Evolutionary conservation across 129 eudicot genomes (phyloP).

Genomic region (Flaveria sonorensis): DNA sequence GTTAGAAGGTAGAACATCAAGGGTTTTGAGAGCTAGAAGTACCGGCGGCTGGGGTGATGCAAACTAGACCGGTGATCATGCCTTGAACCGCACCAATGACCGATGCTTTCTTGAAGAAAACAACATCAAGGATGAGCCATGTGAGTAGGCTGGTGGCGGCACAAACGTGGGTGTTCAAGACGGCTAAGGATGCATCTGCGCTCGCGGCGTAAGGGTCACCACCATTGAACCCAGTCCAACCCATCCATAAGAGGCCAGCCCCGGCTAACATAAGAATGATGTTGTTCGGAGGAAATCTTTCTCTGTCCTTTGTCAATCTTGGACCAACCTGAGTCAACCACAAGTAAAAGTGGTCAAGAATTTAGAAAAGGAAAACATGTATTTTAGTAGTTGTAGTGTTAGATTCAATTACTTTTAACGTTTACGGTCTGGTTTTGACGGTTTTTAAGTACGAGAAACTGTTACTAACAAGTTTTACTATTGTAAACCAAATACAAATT

Average conservation of each 20-base stretch:
- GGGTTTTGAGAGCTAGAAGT: background rate
- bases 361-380: background rate
- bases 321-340: constrained; percentile 18
- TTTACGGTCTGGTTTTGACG: too few relatives aligned
- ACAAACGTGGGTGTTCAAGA: constrained; percentile 20
- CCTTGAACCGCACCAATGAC: constrained; percentile 25
- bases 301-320: constrained; percentile 14
- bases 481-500: too few relatives aligned
- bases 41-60: constrained; percentile 19
- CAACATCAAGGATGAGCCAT: constrained; percentile 24
- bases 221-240: constrained; percentile 21
- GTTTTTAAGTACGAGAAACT: too few relatives aligned
- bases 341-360: background rate
- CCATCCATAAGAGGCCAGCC: constrained; percentile 18
- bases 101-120: constrained; percentile 10
- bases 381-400: background rate
- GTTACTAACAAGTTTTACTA: too few relatives aligned
- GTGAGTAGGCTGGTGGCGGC: constrained; percentile 17
- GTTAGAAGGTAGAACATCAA: background rate
- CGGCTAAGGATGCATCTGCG: constrained; percentile 20
- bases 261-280: constrained; percentile 20
- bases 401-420: too few relatives aligned
- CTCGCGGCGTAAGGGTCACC: constrained; percentile 18
- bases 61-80: constrained; percentile 23
- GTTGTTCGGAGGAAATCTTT: constrained; percentile 19